Evolutionary conservation across 2,329 filamentous ascomycete species (phyloP), one percentile per base, ranked within the genome.

Genomic region (Pyricularia sp.): DNA sequence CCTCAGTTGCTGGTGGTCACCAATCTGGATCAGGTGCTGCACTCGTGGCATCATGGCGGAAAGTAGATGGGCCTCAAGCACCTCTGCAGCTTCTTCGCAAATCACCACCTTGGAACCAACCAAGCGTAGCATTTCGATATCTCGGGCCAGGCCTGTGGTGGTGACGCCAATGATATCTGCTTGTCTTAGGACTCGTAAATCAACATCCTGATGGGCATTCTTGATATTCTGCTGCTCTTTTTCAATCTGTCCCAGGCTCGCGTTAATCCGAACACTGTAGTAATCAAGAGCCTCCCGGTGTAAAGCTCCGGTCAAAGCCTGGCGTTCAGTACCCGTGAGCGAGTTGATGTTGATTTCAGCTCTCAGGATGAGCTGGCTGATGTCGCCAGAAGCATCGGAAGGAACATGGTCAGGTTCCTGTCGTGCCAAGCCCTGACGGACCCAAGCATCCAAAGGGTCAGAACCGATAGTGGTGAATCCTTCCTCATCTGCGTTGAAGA

Each of bases 21-120:
- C 85, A 53, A 88, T 88, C 16, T 85, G 77, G 22, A 89, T 83
- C 6, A 78, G 74, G 66, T 90, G 86, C 70, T 89, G 79, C 0
- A 88, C 71, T 0, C 79, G 79, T 0, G 85, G 85, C 0, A 87
- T 74, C 4, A 89, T 71, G 0, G 86, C 79, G 0, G 84, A 83
- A 1, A 89, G 71, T 2, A 83, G 75, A 66, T 89, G 86, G 0
- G 83, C 78, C 70, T 90, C 88, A 35, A 89, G 75, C 0, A 90
- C 83, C 67, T 90, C 87, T 0, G 82, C 87, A 1, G 87, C 87
- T 69, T 90, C 87, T 70, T 90, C 87, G 40, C 84, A 88, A 0
- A 90, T 71, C 19, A 90, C 71, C 0, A 88, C 80, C 66, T 87
- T 87, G 35, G 76, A 75, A 7, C 73, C 70, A 1, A 87, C 66